Evolutionary conservation across 164 flowering plant species (phyloP).

Genomic region (Aristolochia californica): DNA sequence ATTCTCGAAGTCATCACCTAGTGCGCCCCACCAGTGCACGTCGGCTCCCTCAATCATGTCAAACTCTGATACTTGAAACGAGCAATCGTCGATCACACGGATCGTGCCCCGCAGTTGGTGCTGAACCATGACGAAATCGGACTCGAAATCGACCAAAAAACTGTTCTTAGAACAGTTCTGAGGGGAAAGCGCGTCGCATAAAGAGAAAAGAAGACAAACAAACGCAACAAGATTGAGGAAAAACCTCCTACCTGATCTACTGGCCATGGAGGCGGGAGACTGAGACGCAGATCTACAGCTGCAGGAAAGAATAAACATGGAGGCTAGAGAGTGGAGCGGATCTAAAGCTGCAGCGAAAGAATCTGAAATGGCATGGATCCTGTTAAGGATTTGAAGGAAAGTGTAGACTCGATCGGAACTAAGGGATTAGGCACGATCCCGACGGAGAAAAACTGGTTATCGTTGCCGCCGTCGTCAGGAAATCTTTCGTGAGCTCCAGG

Average conservation of each 20-base stretch:
- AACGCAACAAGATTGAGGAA: background rate
- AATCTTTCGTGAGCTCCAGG: too few species aligned
- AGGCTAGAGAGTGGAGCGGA: too few species aligned
- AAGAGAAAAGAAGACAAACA: background rate
- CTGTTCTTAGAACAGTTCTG: slow-evolving; percentile 13
- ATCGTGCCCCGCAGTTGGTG: slow-evolving; percentile 71
- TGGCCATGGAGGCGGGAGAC: background rate
- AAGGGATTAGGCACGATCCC: too few species aligned
- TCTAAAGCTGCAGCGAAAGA: too few species aligned
- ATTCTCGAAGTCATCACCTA: slow-evolving; percentile 43
- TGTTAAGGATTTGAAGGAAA: too few species aligned
- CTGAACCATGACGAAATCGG: slow-evolving; percentile 65
- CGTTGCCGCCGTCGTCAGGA: too few species aligned
- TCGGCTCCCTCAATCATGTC: slow-evolving; percentile 80
- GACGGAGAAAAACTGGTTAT: too few species aligned
- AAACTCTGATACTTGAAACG: slow-evolving; percentile 62
- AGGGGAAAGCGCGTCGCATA: background rate
- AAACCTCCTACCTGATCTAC: background rate
- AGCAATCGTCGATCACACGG: slow-evolving; percentile 53
- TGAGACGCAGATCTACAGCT: background rate
- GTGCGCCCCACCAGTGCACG: slow-evolving; percentile 86
- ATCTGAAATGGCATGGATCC: too few species aligned
- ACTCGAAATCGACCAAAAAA: slow-evolving; percentile 30
- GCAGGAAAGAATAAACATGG: too few species aligned
- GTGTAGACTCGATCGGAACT: too few species aligned